Percentiles rank a stretch among this genome's conserved stretches.
These are phyloP conservation scores for Canna indica DNA, from an alignment of 176 grass and related monocot genomes.

Conservation along the genomic window DNA sequence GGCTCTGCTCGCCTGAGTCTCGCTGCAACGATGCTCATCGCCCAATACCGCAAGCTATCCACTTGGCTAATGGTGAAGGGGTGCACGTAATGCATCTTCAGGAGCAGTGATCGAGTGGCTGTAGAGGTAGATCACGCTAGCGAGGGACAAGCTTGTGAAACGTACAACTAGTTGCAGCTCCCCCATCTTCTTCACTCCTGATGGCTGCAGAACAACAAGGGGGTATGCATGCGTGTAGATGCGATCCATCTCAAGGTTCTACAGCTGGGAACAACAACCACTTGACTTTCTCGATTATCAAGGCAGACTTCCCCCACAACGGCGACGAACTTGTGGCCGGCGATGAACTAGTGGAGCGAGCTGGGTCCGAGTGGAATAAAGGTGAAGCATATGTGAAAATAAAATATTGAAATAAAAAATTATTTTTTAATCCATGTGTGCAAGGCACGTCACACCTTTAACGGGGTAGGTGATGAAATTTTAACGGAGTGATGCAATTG, in stretches of 20 bases:
- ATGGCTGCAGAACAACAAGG: conserved; percentile 40
- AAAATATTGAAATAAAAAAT: too few species aligned
- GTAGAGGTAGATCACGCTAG: conserved; percentile 39
- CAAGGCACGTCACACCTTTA: too few species aligned
- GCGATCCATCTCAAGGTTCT: conserved; percentile 48
- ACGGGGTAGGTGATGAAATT: too few species aligned
- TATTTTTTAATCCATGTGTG: too few species aligned
- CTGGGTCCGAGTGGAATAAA: too few species aligned
- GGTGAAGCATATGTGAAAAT: too few species aligned
- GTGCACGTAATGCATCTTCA: conserved; percentile 46
- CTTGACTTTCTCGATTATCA: too few species aligned
- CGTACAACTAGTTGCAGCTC: conserved; percentile 62
- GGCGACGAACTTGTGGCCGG: too few species aligned
- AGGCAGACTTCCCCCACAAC: too few species aligned
- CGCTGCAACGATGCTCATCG: conserved; percentile 17
- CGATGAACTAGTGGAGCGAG: too few species aligned
- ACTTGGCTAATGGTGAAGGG: conserved; percentile 43
- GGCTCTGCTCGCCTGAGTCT: conserved; percentile 21
- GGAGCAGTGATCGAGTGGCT: conserved; percentile 38
- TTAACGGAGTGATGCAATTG: too few species aligned
- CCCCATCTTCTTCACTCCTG: conserved; percentile 58
- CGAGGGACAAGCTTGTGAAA: conserved; percentile 49
- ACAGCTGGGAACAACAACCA: too few species aligned
- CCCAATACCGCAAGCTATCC: conserved; percentile 19
- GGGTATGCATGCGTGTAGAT: conserved; percentile 34